Conservation (phyloP, 495 filamentous ascomycete species). For the Haplographium delicatum region DNA sequence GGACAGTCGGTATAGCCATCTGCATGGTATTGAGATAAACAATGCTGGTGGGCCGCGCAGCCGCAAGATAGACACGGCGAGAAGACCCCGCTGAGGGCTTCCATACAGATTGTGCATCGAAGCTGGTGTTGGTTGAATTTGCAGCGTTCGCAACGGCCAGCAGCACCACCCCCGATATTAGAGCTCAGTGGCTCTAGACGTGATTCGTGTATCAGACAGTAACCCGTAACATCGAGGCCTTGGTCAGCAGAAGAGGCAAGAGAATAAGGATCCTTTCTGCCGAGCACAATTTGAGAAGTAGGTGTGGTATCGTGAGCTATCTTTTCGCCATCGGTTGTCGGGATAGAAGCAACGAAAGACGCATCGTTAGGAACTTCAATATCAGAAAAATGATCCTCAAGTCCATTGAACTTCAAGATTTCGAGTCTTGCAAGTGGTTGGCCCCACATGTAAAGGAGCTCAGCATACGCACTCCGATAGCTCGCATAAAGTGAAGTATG, state of each 20-base stretch:
- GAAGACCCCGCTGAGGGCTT: slow-evolving; percentile 51
- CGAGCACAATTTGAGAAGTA: slow-evolving; percentile 40
- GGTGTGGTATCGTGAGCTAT: slow-evolving; percentile 14
- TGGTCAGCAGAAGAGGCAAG: slow-evolving; percentile 31
- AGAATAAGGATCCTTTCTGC: slow-evolving; percentile 38
- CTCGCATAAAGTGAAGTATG: slow-evolving; percentile 54
- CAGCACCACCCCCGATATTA: slow-evolving; percentile 36
- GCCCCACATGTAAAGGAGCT: slow-evolving; percentile 78
- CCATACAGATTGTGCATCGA: slow-evolving; percentile 53
- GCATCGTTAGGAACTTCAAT: slow-evolving; percentile 17
- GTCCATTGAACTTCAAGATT: slow-evolving; percentile 75
- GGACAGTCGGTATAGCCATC: slow-evolving; percentile 39
- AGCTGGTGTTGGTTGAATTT: slow-evolving; percentile 48
- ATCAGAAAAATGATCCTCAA: slow-evolving; percentile 37
- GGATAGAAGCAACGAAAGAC: slow-evolving; percentile 19
- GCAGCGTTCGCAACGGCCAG: slow-evolving; percentile 49
- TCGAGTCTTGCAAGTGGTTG: slow-evolving; percentile 69
- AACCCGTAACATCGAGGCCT: slow-evolving; percentile 54
- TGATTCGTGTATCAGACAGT: slow-evolving; percentile 52
- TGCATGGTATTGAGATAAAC: slow-evolving; percentile 47
- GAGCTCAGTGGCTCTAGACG: slow-evolving; percentile 43
- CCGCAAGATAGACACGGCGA: slow-evolving; percentile 55
- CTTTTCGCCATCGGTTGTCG: slow-evolving; percentile 21
- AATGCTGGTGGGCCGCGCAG: slow-evolving; percentile 52
- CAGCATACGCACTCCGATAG: slow-evolving; percentile 76